Conservation (phyloP, 1,284 basidiomycete genomes). For the Gomphus bonarii region DNA sequence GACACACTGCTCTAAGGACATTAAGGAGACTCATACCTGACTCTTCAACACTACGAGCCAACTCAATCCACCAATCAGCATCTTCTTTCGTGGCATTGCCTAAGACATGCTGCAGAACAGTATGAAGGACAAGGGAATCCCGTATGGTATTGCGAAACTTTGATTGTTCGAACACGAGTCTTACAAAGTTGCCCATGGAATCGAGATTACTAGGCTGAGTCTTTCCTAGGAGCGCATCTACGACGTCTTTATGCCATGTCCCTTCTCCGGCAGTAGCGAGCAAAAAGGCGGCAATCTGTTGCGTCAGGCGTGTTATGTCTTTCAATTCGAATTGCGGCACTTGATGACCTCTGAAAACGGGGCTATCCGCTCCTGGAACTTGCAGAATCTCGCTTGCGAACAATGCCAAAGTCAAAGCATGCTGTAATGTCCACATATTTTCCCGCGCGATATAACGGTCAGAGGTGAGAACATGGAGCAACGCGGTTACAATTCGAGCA, state of each 20-base stretch:
- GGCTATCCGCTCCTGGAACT: slow-evolving; percentile 36
- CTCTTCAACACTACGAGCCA: slow-evolving; percentile 53
- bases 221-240: slow-evolving; percentile 26
- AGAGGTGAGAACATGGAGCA: slow-evolving; percentile 48
- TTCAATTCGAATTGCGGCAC: slow-evolving; percentile 30
- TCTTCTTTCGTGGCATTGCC: slow-evolving; percentile 52
- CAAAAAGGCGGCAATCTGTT: slow-evolving; percentile 60
- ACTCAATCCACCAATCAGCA: slow-evolving; percentile 65
- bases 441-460: slow-evolving; percentile 52
- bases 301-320: slow-evolving; percentile 39
- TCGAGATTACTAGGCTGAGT: slow-evolving; percentile 17
- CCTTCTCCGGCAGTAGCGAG: slow-evolving; percentile 41
- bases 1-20: not conserved
- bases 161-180: slow-evolving; percentile 29
- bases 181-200: slow-evolving; percentile 30
- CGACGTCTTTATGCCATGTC: slow-evolving; percentile 39
- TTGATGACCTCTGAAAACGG: slow-evolving; percentile 33
- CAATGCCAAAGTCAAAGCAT: slow-evolving; percentile 48
- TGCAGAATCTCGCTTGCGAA: slow-evolving; percentile 47
- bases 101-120: slow-evolving; percentile 51
- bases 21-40: slow-evolving; percentile 31
- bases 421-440: slow-evolving; percentile 53
- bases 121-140: slow-evolving; percentile 47
- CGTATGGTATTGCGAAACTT: slow-evolving; percentile 35
- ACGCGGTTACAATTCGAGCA: slow-evolving; percentile 50